Evolutionary conservation across 2,329 filamentous ascomycete species (phyloP).

Genomic region (Penicillium sp.): DNA sequence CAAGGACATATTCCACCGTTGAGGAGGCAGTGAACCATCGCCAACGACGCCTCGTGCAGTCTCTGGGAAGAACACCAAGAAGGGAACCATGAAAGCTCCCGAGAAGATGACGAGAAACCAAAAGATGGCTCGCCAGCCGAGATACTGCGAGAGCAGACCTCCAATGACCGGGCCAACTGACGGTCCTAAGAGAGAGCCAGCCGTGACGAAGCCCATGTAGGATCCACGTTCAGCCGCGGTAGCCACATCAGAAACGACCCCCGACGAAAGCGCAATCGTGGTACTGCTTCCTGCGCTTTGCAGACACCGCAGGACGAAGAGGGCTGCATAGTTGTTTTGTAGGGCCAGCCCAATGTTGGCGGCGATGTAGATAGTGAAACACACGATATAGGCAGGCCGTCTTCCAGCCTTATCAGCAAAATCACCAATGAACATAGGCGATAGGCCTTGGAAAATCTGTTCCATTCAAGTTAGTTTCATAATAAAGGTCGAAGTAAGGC

Average conservation of each 20-base stretch:
- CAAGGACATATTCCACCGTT: constrained; percentile 46
- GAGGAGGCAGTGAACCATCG: constrained; percentile 45
- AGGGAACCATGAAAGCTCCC: constrained; percentile 44
- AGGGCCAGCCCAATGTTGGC: constrained; percentile 50
- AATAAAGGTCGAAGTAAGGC: not conserved
- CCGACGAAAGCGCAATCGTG: constrained; percentile 50
- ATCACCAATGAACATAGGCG: constrained; percentile 59
- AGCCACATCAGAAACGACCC: constrained; percentile 49
- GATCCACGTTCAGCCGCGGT: constrained; percentile 47
- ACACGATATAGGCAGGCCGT: constrained; percentile 58
- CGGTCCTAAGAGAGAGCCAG: constrained; percentile 42
- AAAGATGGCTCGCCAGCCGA: constrained; percentile 51
- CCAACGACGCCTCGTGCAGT: constrained; percentile 48
- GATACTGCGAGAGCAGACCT: constrained; percentile 43
- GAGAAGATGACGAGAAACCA: constrained; percentile 59
- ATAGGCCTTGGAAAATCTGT: constrained; percentile 60
- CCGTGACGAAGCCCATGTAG: constrained; percentile 50
- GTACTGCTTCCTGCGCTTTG: constrained; percentile 51
- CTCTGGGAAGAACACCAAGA: constrained; percentile 47
- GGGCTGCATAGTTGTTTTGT: constrained; percentile 45
- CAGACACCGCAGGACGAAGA: constrained; percentile 48
- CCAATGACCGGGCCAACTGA: constrained; percentile 46
- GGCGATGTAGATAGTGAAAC: constrained; percentile 57
- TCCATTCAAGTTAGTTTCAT: constrained; percentile 14
- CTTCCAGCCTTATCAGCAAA: constrained; percentile 59